These are phyloP conservation scores for Stentor coeruleus DNA, from an alignment of 73 alveolate species.

Conservation along the genomic window DNA sequence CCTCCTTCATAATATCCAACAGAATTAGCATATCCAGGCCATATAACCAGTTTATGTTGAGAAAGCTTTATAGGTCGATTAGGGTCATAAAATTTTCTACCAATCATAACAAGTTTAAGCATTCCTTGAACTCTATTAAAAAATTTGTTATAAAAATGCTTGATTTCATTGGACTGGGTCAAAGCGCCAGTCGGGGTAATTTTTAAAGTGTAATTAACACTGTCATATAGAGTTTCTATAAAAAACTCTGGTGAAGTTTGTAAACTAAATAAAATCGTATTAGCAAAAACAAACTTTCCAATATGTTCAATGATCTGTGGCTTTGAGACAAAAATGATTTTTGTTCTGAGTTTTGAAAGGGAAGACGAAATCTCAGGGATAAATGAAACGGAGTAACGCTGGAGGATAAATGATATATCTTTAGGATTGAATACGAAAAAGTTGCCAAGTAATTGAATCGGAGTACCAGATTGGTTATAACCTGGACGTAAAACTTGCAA, in stretches of 20 bases:
- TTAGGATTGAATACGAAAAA: constrained; percentile 1
- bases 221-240: no score
- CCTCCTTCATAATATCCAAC: background rate
- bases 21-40: constrained; percentile 50
- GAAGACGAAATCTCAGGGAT: no score
- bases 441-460: background rate
- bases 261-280: background rate
- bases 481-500: background rate
- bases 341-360: no score
- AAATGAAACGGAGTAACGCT: no score
- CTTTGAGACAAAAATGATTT: no score
- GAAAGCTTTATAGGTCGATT: constrained; percentile 25
- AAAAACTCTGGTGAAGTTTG: background rate
- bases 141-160: constrained; percentile 40
- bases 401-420: no score
- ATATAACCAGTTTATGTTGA: constrained; percentile 32
- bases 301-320: background rate
- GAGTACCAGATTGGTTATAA: background rate
- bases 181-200: background rate
- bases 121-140: constrained; percentile 41
- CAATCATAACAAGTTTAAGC: constrained; percentile 38
- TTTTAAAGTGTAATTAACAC: background rate
- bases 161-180: background rate
- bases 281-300: constrained; percentile 20
- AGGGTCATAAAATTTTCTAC: constrained; percentile 48